Evolutionary conservation across 1,284 basidiomycete genomes (phyloP), one percentile per base, ranked within the genome.

Genomic region (Cutaneotrichosporon spelunceum): DNA sequence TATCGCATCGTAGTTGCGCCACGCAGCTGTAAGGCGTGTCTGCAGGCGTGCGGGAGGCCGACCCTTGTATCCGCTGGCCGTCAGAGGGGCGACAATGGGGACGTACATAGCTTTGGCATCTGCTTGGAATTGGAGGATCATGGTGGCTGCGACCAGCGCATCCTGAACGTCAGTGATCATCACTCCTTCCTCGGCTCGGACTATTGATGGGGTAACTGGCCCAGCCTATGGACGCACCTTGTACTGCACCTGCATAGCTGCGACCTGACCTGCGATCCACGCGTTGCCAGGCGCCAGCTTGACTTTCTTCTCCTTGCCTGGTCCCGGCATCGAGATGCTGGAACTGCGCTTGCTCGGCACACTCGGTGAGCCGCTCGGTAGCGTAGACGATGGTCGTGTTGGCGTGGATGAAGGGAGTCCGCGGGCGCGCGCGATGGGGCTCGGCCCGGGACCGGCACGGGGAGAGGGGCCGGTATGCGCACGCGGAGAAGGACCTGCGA

Each of bases 91-190:
- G 34, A 61, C 10, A 9, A 52, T 24, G 14, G 13, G 14, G 21
- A 42, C 45, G 23, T 53, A 73, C 71, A 70, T 60, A 27, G 61
- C 52, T 23, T 62, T 66, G 26, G 65, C 44, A 57, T 68, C 63
- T 21, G 66, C 56, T 42, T 66, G 65, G 57, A 63, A 70, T 53
- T 70, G 71, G 19, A 71, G 56, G 33, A 72, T 68, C 52, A 71
- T 59, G 4, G 69, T 67, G 9, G 69, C 69, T 1, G 69, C 62
- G 34, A 66, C 49, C 21, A 74, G 61, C 13, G 70, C 68, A 27
- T 68, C 66, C 72, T 74, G 59, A 16, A 19, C 29, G 5, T 48
- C 33, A 57, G 56, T n/a, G 24, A 39, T 39, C 36, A 5, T 19
- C 36, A 19, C 36, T 39, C 5, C 36, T 16, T 39, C 36, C 36